phyloP scores from a whole-genome alignment of 208 protist genomes.

The Herpetomonas muscarum region DNA sequence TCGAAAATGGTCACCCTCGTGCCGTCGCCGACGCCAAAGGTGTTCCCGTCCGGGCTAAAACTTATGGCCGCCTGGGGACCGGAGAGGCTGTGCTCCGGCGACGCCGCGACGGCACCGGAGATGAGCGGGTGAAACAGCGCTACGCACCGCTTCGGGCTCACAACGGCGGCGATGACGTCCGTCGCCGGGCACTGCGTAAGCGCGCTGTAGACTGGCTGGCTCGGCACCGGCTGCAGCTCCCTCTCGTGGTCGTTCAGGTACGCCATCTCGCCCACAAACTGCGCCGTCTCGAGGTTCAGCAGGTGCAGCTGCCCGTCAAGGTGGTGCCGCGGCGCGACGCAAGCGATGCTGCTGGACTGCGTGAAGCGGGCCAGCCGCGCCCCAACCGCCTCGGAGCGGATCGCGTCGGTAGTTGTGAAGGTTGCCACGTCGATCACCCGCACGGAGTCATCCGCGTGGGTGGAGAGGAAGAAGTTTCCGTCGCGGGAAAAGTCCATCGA shows the following conservation, averaged over 20 bases:
- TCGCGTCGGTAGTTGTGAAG: constrained; percentile 42
- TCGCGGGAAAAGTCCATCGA: constrained; percentile 74
- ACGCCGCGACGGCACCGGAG: constrained; percentile 64
- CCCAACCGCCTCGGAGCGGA: constrained; percentile 54
- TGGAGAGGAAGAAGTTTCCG: constrained; percentile 58
- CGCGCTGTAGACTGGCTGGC: constrained; percentile 63
- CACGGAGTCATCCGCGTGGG: constrained; percentile 73
- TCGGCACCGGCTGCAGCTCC: constrained; percentile 30
- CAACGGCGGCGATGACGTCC: constrained; percentile 61
- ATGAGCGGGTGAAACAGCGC: constrained; percentile 80
- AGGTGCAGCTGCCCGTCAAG: constrained; percentile 82
- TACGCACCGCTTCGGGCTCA: constrained; percentile 39
- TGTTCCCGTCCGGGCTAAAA: constrained; percentile 57
- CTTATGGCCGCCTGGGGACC: constrained; percentile 32
- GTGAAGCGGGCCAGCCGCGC: constrained; percentile 68
- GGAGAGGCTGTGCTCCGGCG: constrained; percentile 30
- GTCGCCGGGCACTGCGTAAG: constrained; percentile 58
- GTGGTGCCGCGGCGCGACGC: constrained; percentile 57
- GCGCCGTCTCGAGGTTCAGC: constrained; percentile 58
- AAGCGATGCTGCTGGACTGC: constrained; percentile 54
- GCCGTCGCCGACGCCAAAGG: constrained; percentile 62
- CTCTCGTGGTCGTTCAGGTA: constrained; percentile 54
- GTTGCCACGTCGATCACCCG: constrained; percentile 57
- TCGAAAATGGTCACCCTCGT: constrained; percentile 55
- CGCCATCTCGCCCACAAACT: constrained; percentile 60